Percentiles rank a stretch among this genome's conserved stretches.
phyloP scores from a whole-genome alignment of 2,329 filamentous ascomycete genomes.

The Paecilomyces fulvus region DNA sequence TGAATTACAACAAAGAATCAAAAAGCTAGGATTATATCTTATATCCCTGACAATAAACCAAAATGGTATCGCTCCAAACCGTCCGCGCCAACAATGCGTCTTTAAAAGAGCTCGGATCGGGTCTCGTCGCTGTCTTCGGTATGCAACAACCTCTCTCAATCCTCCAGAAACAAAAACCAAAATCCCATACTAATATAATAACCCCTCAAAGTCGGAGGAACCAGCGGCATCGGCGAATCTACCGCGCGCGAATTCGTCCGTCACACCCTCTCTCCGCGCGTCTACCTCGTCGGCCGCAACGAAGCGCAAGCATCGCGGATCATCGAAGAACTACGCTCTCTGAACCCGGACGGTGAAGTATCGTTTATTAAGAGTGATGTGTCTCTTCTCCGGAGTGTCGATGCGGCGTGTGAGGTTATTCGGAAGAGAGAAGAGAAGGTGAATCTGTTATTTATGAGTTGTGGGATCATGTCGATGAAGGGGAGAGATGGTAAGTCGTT shows the following conservation, averaged over 20 bases:
- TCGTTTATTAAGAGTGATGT: conserved; percentile 43
- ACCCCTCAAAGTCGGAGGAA: conserved; percentile 36
- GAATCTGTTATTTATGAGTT: conserved; percentile 22
- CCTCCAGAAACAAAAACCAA: neutral
- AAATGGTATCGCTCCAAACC: conserved; percentile 5
- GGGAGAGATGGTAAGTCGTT: conserved; percentile 9
- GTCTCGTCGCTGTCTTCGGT: conserved; percentile 9
- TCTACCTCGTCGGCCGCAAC: conserved; percentile 46
- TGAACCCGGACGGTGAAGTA: conserved; percentile 39
- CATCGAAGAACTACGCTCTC: conserved; percentile 31
- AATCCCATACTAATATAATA: neutral
- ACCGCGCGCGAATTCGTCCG: conserved; percentile 41
- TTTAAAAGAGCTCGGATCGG: conserved; percentile 6
- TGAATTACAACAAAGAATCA: neutral
- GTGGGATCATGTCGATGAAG: conserved; percentile 12
- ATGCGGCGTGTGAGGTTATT: conserved; percentile 41
- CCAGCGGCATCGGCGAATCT: conserved; percentile 46
- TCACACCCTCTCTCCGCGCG: conserved; percentile 32
- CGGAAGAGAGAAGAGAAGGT: conserved; percentile 18
- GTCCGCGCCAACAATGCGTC: conserved; percentile 5
- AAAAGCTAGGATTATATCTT: neutral
- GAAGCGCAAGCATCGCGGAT: conserved; percentile 28
- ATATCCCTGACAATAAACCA: neutral
- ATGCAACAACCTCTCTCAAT: neutral
- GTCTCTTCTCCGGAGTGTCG: conserved; percentile 44